phyloP scores from a whole-genome alignment of 805 yeast genomes.

The Sugiyamaella qingdaonensis region DNA sequence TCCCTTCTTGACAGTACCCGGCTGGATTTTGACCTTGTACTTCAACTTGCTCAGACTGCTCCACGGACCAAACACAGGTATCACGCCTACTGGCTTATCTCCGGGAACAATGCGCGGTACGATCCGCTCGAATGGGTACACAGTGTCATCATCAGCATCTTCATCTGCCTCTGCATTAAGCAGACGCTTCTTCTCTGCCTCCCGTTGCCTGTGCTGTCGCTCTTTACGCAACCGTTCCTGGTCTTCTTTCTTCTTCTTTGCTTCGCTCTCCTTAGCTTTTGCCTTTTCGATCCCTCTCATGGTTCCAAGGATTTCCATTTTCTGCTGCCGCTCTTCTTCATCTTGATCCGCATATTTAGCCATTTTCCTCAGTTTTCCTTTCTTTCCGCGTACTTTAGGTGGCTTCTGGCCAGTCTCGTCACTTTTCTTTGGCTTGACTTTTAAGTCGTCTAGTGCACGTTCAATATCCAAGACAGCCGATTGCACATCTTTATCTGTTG shows the following conservation, averaged over 20 bases:
- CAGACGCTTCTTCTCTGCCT: constrained; percentile 43
- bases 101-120: constrained; percentile 30
- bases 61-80: constrained; percentile 96
- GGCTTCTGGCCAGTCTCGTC: constrained; percentile 15
- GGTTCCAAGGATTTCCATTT: constrained; percentile 83
- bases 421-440: constrained; percentile 4
- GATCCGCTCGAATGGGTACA: constrained; percentile 42
- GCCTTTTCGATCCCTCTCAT: constrained; percentile 51
- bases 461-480: constrained; percentile 24
- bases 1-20: constrained; percentile 78
- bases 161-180: constrained; percentile 34
- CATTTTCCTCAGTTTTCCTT: constrained; percentile 76
- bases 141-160: constrained; percentile 29
- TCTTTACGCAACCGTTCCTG: constrained; percentile 32
- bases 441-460: constrained; percentile 26
- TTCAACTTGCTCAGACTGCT: constrained; percentile 64
- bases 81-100: constrained; percentile 57
- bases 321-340: constrained; percentile 70
- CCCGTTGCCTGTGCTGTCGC: constrained; percentile 39
- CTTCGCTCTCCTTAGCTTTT: constrained; percentile 34
- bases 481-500: not conserved
- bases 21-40: constrained; percentile 78
- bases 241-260: constrained; percentile 35
- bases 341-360: constrained; percentile 89
- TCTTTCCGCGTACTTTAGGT: constrained; percentile 72